Evolutionary conservation across 2,329 filamentous ascomycete genomes (phyloP).

Genomic region (Curvularia eragrostidis): DNA sequence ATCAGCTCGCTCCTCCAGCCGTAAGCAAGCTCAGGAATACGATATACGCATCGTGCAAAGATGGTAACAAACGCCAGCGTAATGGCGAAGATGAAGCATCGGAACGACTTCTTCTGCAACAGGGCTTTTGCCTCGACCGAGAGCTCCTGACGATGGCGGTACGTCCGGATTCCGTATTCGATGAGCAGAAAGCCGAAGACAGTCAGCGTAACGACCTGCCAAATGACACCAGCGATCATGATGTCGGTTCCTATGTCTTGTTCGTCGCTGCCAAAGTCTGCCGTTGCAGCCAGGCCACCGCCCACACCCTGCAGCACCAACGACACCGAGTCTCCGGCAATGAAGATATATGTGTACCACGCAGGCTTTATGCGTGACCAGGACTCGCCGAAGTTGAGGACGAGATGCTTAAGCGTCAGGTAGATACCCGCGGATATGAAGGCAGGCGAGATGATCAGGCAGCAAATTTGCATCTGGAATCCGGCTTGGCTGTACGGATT

Average conservation of each 20-base stretch:
- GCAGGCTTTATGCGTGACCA: constrained; percentile 40
- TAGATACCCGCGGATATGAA: constrained; percentile 64
- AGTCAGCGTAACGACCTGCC: constrained; percentile 62
- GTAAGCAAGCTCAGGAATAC: constrained; percentile 57
- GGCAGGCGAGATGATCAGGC: constrained; percentile 63
- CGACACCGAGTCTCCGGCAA: constrained; percentile 64
- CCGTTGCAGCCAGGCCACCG: constrained; percentile 63
- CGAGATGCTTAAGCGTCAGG: constrained; percentile 63
- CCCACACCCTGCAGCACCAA: constrained; percentile 65
- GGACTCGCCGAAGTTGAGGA: constrained; percentile 59
- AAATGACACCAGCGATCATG: constrained; percentile 64
- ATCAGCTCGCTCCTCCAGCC: constrained; percentile 57
- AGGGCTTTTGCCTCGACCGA: constrained; percentile 27
- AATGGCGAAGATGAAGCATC: constrained; percentile 45
- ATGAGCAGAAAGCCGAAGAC: constrained; percentile 54
- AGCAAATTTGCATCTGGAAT: constrained; percentile 64
- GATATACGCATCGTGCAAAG: constrained; percentile 57
- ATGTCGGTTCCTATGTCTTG: constrained; percentile 60
- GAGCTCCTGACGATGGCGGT: constrained; percentile 36
- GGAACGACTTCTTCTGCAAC: constrained; percentile 35
- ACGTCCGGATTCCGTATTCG: constrained; percentile 48
- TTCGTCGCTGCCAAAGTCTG: constrained; percentile 49
- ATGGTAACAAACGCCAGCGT: constrained; percentile 54
- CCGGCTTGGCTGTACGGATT: constrained; percentile 59
- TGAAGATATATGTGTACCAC: constrained; percentile 66